Evolutionary conservation across 2,329 filamentous ascomycete genomes (phyloP).

Genomic region (Fusarium torulosum): DNA sequence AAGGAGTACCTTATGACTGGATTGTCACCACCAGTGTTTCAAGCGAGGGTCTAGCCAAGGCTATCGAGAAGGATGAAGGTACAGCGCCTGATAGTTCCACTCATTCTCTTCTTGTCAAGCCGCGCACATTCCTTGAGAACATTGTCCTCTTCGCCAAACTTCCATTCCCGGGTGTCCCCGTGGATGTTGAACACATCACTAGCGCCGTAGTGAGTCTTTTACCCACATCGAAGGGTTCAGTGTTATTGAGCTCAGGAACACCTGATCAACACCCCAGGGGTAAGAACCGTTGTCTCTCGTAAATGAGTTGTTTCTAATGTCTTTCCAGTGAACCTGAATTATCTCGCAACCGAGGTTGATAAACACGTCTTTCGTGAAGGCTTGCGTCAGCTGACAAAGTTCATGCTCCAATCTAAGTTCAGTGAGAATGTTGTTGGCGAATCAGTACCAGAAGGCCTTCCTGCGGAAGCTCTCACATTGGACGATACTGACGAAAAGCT

Average conservation of each 20-base stretch:
- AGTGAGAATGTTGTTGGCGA: slow-evolving; percentile 39
- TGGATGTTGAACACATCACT: slow-evolving; percentile 45
- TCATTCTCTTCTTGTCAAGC: slow-evolving; percentile 51
- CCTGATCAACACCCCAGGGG: slow-evolving; percentile 41
- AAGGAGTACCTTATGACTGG: slow-evolving; percentile 56
- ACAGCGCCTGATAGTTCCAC: slow-evolving; percentile 46
- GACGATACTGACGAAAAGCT: slow-evolving; percentile 40
- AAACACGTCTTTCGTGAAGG: slow-evolving; percentile 43
- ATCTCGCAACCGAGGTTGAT: slow-evolving; percentile 45
- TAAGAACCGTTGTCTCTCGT: slow-evolving; percentile 3
- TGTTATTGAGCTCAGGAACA: slow-evolving; percentile 39
- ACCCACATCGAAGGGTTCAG: slow-evolving; percentile 43
- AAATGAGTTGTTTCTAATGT: background rate
- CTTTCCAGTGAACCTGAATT: slow-evolving; percentile 41
- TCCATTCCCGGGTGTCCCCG: slow-evolving; percentile 38
- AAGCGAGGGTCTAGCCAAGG: slow-evolving; percentile 48
- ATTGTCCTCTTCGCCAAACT: slow-evolving; percentile 44
- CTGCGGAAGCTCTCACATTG: slow-evolving; percentile 29
- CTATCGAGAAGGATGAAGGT: slow-evolving; percentile 53
- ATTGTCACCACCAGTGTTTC: slow-evolving; percentile 49
- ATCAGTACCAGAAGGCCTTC: slow-evolving; percentile 34
- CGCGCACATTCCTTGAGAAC: slow-evolving; percentile 44
- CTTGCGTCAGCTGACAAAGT: slow-evolving; percentile 39
- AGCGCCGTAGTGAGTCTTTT: slow-evolving; percentile 42
- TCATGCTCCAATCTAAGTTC: slow-evolving; percentile 44